Conservation (phyloP, 2,329 filamentous ascomycete species). For the Phyllosticta citrichinensis region DNA sequence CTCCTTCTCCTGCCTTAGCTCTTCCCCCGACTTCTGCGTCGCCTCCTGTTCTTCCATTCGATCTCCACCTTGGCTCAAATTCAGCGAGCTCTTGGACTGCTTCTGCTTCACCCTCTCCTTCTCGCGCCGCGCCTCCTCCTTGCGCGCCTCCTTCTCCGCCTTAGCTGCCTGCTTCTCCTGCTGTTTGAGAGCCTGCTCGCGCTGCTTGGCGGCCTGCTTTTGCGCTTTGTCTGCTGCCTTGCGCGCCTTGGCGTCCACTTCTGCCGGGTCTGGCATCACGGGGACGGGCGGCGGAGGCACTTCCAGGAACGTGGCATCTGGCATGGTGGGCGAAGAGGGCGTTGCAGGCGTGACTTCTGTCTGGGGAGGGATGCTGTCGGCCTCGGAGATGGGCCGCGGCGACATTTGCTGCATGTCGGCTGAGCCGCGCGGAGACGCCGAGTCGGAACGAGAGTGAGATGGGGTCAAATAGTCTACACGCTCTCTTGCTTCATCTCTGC, state of each 20-base stretch:
- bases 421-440: background rate
- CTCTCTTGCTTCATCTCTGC: background rate
- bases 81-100: constrained; percentile 15
- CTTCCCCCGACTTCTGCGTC: constrained; percentile 12
- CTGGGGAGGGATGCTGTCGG: background rate
- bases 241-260: constrained; percentile 53
- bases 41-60: constrained; percentile 10
- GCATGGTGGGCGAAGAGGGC: constrained; percentile 25
- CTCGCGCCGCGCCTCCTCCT: constrained; percentile 21
- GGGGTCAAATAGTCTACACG: background rate
- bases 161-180: constrained; percentile 48
- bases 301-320: background rate
- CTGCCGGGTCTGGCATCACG: constrained; percentile 38
- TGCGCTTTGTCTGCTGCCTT: constrained; percentile 62
- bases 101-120: constrained; percentile 15
- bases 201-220: constrained; percentile 55
- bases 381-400: background rate
- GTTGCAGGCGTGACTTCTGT: background rate
- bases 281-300: constrained; percentile 42
- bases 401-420: background rate
- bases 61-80: constrained; percentile 5
- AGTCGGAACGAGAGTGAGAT: background rate
- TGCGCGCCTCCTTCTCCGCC: constrained; percentile 26
- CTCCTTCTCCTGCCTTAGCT: constrained; percentile 19
- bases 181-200: constrained; percentile 54